phyloP scores from a whole-genome alignment of 1,139 yeast genomes.

The Lodderomyces oxycetoniae region DNA sequence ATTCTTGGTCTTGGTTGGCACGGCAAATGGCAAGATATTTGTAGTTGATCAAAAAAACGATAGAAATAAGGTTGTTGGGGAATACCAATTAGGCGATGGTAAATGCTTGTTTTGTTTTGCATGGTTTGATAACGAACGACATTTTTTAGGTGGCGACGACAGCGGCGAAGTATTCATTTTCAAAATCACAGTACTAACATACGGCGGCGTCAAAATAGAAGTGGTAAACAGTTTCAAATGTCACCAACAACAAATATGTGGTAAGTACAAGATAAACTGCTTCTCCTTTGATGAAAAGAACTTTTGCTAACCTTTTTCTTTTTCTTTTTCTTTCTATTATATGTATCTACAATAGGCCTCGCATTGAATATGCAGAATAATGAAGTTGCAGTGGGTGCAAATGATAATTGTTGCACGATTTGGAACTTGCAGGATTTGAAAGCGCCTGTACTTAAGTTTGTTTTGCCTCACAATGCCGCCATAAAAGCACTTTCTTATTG shows the following conservation, averaged over 20 bases:
- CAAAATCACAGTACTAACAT: conserved; percentile 20
- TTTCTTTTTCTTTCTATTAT: too few species aligned
- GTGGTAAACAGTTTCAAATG: conserved; percentile 34
- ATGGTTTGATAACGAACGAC: conserved; percentile 51
- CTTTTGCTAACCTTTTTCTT: conserved; percentile 7
- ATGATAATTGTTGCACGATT: conserved; percentile 64
- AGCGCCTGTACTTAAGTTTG: conserved; percentile 41
- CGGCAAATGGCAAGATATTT: conserved; percentile 23
- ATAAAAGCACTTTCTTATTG: conserved; percentile 44
- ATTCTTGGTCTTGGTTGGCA: conserved; percentile 54
- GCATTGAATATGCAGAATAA: conserved; percentile 45
- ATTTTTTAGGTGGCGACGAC: conserved; percentile 65
- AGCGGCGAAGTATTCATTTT: conserved; percentile 54
- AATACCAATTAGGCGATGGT: conserved; percentile 7
- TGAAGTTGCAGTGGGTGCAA: conserved; percentile 66
- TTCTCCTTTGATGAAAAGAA: background rate
- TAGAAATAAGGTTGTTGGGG: conserved; percentile 9
- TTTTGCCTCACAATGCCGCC: conserved; percentile 42
- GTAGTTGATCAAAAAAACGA: conserved; percentile 19
- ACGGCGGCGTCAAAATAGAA: conserved; percentile 10
- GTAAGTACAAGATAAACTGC: conserved; percentile 24
- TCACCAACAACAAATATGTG: conserved; percentile 67
- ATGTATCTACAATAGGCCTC: conserved; percentile 45
- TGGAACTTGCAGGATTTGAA: conserved; percentile 51
- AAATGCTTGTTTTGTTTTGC: conserved; percentile 53